Conservation (phyloP, 2,329 filamentous ascomycete genomes). For the Apiospora aurea region DNA sequence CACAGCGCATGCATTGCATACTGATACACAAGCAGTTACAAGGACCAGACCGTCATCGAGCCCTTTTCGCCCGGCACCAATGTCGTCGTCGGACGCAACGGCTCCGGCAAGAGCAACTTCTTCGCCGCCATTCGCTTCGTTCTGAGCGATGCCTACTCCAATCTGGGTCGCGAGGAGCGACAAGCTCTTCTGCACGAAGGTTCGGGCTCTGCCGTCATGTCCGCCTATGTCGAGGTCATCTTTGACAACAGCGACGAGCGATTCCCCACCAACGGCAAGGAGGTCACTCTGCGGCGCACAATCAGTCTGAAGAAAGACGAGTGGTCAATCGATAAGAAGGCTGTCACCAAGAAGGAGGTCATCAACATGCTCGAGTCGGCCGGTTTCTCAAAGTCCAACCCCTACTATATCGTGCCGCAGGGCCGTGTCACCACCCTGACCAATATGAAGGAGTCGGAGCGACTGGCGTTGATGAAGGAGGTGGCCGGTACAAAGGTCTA, state of each 20-base stretch:
- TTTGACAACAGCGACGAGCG: slow-evolving; percentile 98
- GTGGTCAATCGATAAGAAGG: slow-evolving; percentile 96
- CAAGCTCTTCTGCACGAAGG: slow-evolving; percentile 97
- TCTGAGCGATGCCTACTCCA: slow-evolving; percentile 94
- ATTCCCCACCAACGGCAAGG: slow-evolving; percentile 90
- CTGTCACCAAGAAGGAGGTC: slow-evolving; percentile 91
- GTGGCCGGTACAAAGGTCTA: slow-evolving; percentile 99
- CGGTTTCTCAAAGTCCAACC: slow-evolving; percentile 95
- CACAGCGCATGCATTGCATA: slow-evolving; percentile 27
- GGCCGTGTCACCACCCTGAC: slow-evolving; percentile 94
- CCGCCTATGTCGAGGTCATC: slow-evolving; percentile 98
- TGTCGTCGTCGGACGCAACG: slow-evolving; percentile 98
- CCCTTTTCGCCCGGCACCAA: slow-evolving; percentile 98
- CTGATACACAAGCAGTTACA: slow-evolving; percentile 73
- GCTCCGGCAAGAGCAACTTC: slow-evolving; percentile 99
- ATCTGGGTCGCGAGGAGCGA: slow-evolving; percentile 94
- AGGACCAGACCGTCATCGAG: slow-evolving; percentile 98
- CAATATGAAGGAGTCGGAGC: slow-evolving; percentile 97
- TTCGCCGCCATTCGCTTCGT: slow-evolving; percentile 99
- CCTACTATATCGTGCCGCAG: slow-evolving; percentile 98
- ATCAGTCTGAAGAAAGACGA: slow-evolving; percentile 99
- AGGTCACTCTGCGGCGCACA: slow-evolving; percentile 88
- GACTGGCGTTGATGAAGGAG: slow-evolving; percentile 90
- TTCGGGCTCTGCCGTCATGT: slow-evolving; percentile 97
- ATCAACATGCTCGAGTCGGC: slow-evolving; percentile 95